Evolutionary conservation across 2,329 filamentous ascomycete species (phyloP).

Genomic region (Aspergillus japonicus): DNA sequence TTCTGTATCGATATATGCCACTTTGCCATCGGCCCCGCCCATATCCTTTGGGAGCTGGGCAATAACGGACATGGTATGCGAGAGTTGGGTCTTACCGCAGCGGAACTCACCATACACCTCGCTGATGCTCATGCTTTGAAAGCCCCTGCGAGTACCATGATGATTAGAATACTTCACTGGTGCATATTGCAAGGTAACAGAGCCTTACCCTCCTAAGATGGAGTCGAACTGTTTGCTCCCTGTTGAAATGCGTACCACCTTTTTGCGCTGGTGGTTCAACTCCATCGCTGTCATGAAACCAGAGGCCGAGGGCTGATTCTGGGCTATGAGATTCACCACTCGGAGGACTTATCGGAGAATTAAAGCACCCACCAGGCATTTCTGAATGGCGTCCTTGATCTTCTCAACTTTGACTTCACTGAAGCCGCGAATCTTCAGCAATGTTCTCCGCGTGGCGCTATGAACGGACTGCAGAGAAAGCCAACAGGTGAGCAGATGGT

Average conservation of each 20-base stretch:
- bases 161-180: neutral
- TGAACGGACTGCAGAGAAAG: slow-evolving; percentile 54
- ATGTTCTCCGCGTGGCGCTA: slow-evolving; percentile 57
- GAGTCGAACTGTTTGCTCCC: slow-evolving; percentile 68
- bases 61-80: slow-evolving; percentile 67
- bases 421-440: slow-evolving; percentile 68
- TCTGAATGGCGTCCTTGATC: slow-evolving; percentile 65
- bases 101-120: slow-evolving; percentile 48
- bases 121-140: slow-evolving; percentile 69
- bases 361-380: slow-evolving; percentile 52
- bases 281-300: slow-evolving; percentile 67
- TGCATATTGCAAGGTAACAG: neutral
- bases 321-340: neutral
- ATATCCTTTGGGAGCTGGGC: slow-evolving; percentile 57
- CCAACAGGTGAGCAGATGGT: neutral
- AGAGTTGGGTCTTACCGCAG: slow-evolving; percentile 69
- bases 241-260: slow-evolving; percentile 64
- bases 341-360: no score
- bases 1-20: slow-evolving; percentile 67
- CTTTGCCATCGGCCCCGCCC: slow-evolving; percentile 67
- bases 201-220: slow-evolving; percentile 59
- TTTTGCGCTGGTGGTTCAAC: slow-evolving; percentile 61
- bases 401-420: slow-evolving; percentile 71
- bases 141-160: slow-evolving; percentile 51
- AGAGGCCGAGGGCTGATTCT: slow-evolving; percentile 53